Conservation (phyloP, 345 rosid species). For the Linum usitatissimum region DNA sequence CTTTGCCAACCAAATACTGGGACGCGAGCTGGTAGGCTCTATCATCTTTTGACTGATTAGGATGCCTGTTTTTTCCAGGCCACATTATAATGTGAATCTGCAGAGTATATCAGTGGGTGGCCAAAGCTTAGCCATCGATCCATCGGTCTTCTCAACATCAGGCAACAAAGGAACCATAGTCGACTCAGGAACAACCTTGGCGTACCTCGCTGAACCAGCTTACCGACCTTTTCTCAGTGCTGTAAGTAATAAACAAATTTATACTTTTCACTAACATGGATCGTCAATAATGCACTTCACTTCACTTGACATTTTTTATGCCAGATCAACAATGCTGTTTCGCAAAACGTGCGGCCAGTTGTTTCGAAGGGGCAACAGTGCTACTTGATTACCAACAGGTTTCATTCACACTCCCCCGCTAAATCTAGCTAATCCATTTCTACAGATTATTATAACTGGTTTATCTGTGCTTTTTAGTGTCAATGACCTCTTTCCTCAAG, state of each 20-base stretch:
- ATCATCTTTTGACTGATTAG: conserved; percentile 15
- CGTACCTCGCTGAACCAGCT: conserved; percentile 77
- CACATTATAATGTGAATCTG: conserved; percentile 91
- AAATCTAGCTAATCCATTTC: conserved; percentile 1
- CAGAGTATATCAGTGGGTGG: conserved; percentile 77
- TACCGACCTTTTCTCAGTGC: conserved; percentile 57
- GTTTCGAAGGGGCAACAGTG: conserved; percentile 54
- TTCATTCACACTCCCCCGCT: conserved; percentile 9
- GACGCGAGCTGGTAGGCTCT: too few species aligned
- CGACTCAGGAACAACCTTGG: conserved; percentile 94
- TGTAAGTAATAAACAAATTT: conserved; percentile 37
- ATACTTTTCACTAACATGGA: not conserved
- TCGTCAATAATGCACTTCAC: not conserved
- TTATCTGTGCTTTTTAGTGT: conserved; percentile 35
- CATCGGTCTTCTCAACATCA: conserved; percentile 66
- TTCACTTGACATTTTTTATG: not conserved
- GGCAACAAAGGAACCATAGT: conserved; percentile 71
- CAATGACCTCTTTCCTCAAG: conserved; percentile 61
- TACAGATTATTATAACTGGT: conserved; percentile 5
- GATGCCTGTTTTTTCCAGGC: conserved; percentile 40
- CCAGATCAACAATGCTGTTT: conserved; percentile 60
- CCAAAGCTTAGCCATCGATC: conserved; percentile 47
- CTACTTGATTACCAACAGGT: conserved; percentile 62
- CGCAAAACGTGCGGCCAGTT: conserved; percentile 47
- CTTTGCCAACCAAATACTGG: too few species aligned